These are phyloP conservation scores for Penicillium sp. DNA, from an alignment of 2,329 filamentous ascomycete genomes.

Conservation along the genomic window DNA sequence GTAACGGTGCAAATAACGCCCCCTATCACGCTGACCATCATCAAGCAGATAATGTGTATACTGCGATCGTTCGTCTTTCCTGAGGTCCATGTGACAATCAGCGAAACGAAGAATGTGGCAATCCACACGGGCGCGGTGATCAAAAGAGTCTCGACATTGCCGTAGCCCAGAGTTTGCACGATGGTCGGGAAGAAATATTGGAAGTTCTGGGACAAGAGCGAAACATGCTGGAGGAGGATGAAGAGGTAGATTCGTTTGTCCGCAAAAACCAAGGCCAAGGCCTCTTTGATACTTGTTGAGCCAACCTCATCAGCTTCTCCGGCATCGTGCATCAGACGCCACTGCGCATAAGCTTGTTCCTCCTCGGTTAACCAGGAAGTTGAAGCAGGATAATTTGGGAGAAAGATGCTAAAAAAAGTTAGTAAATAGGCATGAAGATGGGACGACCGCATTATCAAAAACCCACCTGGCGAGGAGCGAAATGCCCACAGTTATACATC, in stretches of 20 bases:
- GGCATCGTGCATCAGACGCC: conserved; percentile 53
- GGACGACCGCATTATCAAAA: background rate
- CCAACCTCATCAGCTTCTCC: conserved; percentile 46
- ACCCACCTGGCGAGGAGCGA: conserved; percentile 40
- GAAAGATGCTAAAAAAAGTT: conserved; percentile 31
- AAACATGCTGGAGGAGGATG: conserved; percentile 51
- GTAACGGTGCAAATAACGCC: conserved; percentile 59
- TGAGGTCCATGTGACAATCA: conserved; percentile 58
- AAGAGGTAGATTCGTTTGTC: conserved; percentile 42
- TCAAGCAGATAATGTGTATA: conserved; percentile 57
- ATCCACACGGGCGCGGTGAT: conserved; percentile 58
- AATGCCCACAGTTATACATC: conserved; percentile 42
- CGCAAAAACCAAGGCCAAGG: conserved; percentile 42
- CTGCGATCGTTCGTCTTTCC: conserved; percentile 58
- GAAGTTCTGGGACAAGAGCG: conserved; percentile 56
- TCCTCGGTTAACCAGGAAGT: conserved; percentile 55
- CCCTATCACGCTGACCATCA: conserved; percentile 54
- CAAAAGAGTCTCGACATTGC: conserved; percentile 47
- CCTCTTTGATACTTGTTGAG: conserved; percentile 45
- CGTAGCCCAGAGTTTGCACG: conserved; percentile 61
- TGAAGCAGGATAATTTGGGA: conserved; percentile 55
- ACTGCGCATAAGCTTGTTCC: conserved; percentile 56
- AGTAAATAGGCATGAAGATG: background rate
- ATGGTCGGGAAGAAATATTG: conserved; percentile 69
- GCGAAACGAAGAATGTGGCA: conserved; percentile 55